phyloP scores from a whole-genome alignment of 2,329 filamentous ascomycete genomes.

The Pseudocercospora cruenta region DNA sequence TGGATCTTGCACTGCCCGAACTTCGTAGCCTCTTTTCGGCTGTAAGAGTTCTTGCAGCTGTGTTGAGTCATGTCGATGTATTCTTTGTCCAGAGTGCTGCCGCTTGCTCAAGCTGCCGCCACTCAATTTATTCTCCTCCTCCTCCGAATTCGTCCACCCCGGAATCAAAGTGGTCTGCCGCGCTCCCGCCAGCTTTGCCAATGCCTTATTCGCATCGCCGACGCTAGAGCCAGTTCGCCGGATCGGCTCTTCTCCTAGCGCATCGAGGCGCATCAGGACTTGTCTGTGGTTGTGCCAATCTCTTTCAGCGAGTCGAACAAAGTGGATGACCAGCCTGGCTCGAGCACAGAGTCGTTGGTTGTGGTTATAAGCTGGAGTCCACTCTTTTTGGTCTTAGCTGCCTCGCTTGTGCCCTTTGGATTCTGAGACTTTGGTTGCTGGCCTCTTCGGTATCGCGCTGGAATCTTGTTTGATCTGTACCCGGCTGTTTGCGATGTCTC shows the following conservation, averaged over 20 bases:
- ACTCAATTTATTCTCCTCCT: neutral
- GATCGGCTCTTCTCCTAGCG: neutral
- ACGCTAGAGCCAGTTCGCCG: neutral
- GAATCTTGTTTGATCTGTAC: neutral
- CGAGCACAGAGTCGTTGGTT: neutral
- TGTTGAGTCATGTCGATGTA: neutral
- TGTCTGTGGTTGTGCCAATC: neutral
- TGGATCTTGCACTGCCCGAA: neutral
- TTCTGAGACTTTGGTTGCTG: neutral
- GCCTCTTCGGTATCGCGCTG: neutral
- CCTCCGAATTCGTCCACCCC: neutral
- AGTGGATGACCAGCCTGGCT: neutral
- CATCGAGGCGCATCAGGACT: slow-evolving; percentile 1
- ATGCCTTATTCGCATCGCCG: neutral
- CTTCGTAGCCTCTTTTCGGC: neutral
- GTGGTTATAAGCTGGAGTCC: neutral
- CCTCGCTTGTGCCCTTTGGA: neutral
- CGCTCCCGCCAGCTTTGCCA: neutral
- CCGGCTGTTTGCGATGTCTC: neutral
- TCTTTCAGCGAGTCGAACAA: neutral
- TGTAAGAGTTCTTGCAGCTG: slow-evolving; percentile 1
- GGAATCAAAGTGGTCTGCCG: neutral
- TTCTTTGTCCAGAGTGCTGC: neutral
- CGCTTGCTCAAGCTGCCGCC: neutral
- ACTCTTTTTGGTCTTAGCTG: neutral